Evolutionary conservation across 495 filamentous ascomycete genomes (phyloP).

Genomic region (Chaetomium tenue): DNA sequence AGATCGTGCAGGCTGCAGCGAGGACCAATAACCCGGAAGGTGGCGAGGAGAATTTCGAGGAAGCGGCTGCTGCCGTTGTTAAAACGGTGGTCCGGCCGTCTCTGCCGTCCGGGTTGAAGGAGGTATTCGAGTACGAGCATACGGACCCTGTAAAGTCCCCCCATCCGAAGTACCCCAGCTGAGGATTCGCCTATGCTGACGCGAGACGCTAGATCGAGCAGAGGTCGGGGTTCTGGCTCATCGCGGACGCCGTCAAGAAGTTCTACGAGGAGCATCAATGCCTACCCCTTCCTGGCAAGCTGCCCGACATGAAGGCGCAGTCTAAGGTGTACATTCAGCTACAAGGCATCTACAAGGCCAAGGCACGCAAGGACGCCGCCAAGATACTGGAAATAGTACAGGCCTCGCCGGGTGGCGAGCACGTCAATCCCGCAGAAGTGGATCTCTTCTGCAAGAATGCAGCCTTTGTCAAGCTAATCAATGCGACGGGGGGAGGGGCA

Average conservation of each 20-base stretch:
- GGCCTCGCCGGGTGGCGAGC: constrained; percentile 50
- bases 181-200: constrained; percentile 24
- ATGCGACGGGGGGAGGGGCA: constrained; percentile 37
- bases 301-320: constrained; percentile 98
- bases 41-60: constrained; percentile 95
- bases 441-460: constrained; percentile 95
- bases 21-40: constrained; percentile 78
- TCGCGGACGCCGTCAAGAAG: constrained; percentile 71
- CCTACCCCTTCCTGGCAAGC: constrained; percentile 79
- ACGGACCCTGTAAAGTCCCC: constrained; percentile 42
- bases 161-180: not conserved
- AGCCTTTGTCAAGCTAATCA: constrained; percentile 85
- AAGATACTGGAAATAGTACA: constrained; percentile 74
- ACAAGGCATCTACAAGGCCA: constrained; percentile 91
- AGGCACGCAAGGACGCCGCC: constrained; percentile 74
- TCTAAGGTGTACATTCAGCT: constrained; percentile 87
- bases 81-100: constrained; percentile 66
- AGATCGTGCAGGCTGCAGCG: constrained; percentile 61
- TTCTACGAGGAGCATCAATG: constrained; percentile 70
- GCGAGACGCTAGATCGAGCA: constrained; percentile 37
- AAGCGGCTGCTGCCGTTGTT: constrained; percentile 81
- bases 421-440: constrained; percentile 71
- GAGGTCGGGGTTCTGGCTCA: constrained; percentile 77
- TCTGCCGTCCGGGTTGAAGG: constrained; percentile 64
- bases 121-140: constrained; percentile 69